A percentile compares a stretch with the other conserved stretches of the same genome.
Evolutionary conservation across 176 grass and related monocot genomes (phyloP).

Genomic region (Pharus latifolius): DNA sequence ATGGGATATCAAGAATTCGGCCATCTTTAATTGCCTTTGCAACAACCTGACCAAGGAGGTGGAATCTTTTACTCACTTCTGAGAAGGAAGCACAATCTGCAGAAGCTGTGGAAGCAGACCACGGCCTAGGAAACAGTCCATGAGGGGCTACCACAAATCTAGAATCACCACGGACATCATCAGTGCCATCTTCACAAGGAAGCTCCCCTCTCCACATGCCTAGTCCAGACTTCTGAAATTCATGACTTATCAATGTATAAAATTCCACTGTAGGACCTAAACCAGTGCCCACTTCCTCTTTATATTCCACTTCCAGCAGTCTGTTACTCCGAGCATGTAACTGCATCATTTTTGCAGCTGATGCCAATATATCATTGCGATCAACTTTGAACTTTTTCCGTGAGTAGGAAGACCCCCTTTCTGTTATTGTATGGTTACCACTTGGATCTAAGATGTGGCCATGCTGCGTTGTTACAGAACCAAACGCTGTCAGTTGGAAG

Average conservation of each 20-base stretch:
- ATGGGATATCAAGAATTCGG: conserved; percentile 67
- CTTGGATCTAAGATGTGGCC: conserved; percentile 25
- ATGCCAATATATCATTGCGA: conserved; percentile 57
- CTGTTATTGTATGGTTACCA: conserved; percentile 20
- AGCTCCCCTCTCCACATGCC: conserved; percentile 74
- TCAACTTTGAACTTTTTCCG: conserved; percentile 84
- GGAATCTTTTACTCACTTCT: conserved; percentile 43
- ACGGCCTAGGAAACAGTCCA: conserved; percentile 65
- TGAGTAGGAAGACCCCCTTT: conserved; percentile 26
- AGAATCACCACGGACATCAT: conserved; percentile 7
- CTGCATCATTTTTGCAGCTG: conserved; percentile 62
- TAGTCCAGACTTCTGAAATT: conserved; percentile 62
- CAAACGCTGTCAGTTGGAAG: conserved; percentile 75
- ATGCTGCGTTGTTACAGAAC: conserved; percentile 37
- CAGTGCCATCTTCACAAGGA: conserved; percentile 11
- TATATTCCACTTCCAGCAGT: conserved; percentile 61
- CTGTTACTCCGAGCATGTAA: conserved; percentile 50
- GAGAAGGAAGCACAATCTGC: conserved; percentile 30
- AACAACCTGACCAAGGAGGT: conserved; percentile 57
- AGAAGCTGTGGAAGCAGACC: conserved; percentile 14
- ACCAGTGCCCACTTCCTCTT: conserved; percentile 77
- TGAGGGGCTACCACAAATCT: conserved; percentile 35
- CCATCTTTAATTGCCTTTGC: conserved; percentile 77
- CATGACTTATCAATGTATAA: conserved; percentile 73
- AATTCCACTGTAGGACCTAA: conserved; percentile 85